Evolutionary conservation across 2,329 filamentous ascomycete genomes (phyloP).

Genomic region (Aspergillus fumigatiaffinis): DNA sequence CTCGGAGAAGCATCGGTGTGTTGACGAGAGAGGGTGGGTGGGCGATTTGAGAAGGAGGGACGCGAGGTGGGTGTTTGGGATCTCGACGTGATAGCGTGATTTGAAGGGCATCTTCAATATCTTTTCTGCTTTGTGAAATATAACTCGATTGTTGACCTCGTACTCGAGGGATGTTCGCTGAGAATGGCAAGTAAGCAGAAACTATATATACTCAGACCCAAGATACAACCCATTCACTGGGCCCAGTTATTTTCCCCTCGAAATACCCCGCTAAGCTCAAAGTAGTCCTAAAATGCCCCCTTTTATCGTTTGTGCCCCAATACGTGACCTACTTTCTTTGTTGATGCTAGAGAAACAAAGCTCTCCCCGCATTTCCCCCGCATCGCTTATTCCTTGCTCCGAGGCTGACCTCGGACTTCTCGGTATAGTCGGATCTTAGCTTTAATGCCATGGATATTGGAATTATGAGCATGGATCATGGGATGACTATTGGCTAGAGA

Average conservation of each 20-base stretch:
- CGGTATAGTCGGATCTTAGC: neutral
- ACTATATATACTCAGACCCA: neutral
- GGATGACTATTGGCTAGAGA: neutral
- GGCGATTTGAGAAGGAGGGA: constrained; percentile 50
- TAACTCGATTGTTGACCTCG: neutral
- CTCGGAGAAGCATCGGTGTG: constrained; percentile 55
- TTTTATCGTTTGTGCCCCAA: neutral
- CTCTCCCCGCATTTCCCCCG: constrained; percentile 1
- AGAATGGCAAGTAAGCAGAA: neutral
- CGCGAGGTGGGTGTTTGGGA: constrained; percentile 41
- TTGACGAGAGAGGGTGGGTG: constrained; percentile 43
- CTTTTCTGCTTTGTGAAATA: neutral
- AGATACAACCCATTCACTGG: neutral
- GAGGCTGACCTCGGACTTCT: neutral
- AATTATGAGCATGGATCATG: neutral
- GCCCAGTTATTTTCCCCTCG: neutral
- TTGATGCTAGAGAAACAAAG: neutral
- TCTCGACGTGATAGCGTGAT: constrained; percentile 46
- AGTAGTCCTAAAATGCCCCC: neutral
- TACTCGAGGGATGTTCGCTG: neutral
- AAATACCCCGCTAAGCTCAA: neutral
- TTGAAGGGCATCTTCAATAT: constrained; percentile 48
- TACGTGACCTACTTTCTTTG: neutral
- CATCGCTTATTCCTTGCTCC: neutral
- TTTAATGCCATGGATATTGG: neutral